Evolutionary conservation across 495 filamentous ascomycete species (phyloP), one percentile per base, ranked within the genome.

Genomic region (Trichoderma orchidacearum): DNA sequence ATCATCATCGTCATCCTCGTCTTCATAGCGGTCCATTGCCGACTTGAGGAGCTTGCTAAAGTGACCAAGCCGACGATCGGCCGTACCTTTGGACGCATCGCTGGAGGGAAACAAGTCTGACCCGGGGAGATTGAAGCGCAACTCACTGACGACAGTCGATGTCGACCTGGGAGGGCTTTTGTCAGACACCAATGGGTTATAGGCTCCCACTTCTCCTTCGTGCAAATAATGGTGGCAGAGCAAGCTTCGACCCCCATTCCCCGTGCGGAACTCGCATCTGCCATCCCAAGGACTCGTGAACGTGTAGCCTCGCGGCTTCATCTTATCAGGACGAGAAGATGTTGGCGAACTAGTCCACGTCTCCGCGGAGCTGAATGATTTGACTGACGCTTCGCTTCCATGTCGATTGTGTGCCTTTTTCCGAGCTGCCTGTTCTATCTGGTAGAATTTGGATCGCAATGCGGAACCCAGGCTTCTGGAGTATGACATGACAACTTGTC

Each of bases 221-320:
- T 74, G 70, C 7, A 83, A 75, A 53, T 83, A 71, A 64, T 95
- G 88, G 56, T 84, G 85, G 73, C 88, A 93, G 66, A 83, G 88
- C 0, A 96, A 70, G 54, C 79, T 83, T 50, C 85, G 78, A 18
- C 90, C 89, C 31, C 80, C 83, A 31, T 81, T 76, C 57, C 87
- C 84, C 3, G 86, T 89, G 5, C 78, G 71, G 67, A 96, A 96
- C 54, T 90, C 86, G 70, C 90, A 96, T 27, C 74, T 77, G 17
- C 89, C 87, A 55, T 87, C 78, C 90, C 90, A 96, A 0, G 90
- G 90, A n/a, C 84, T 89, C 35, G 75, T 64, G 66, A 96, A 94
- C 12, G 80, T 68, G 68, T 84, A 87, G 6, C 73, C 75, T 45
- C 72, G 73, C 9, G 75, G 70, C 50, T 68, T 70, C 6, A 75